Evolutionary conservation across 164 flowering plant genomes (phyloP), one percentile per base, ranked within the genome.

Genomic region (Pachysandra terminalis): DNA sequence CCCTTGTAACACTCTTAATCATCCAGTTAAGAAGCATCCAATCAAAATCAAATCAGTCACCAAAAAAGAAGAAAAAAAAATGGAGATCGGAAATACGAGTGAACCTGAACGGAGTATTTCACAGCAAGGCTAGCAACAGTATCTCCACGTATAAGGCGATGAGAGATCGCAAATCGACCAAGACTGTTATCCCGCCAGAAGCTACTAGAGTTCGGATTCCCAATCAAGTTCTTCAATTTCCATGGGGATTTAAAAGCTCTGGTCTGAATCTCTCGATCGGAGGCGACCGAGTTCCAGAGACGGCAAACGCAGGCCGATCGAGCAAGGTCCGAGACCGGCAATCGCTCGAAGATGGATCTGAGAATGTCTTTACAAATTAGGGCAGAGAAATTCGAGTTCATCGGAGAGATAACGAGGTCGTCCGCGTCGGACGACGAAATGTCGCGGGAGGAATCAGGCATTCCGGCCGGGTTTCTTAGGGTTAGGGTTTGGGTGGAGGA

Each of bases 221-320:
- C 98, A 21, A 91, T 60, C 9, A 95, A 82, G 0, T 84, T 78
- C 81, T 81, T 86, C 71, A 91, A 66, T 68, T 77, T 83, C 98
- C 98, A 90, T 0, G 91, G 96, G 0, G 86, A 74, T 61, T 56
- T 81, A 74, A 95, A 95, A 3, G 90, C 86, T 19, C 75, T 56
- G 26, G 68, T 68, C 65, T 79, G 78, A 55, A 95, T 77, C 27
- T 87, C 95, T 40, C 76, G 66, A 32, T 87, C 92, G 22, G 90
- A 82, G 16, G 96, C 96, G 19, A 90, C 82, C 7, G 78, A 66
- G 60, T 72, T 70, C 97, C 98, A 94, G 3, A 72, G 21, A 10
- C 87, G 79, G 77, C 96, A 86, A 0, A 94, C 98, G 81, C 97
- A 87, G 35, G 93, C 82, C n/a, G 97, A 83, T 13, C 97, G 86